Evolutionary conservation across 768 basidiomycete species (phyloP).

Genomic region (Auriscalpium vulgare): DNA sequence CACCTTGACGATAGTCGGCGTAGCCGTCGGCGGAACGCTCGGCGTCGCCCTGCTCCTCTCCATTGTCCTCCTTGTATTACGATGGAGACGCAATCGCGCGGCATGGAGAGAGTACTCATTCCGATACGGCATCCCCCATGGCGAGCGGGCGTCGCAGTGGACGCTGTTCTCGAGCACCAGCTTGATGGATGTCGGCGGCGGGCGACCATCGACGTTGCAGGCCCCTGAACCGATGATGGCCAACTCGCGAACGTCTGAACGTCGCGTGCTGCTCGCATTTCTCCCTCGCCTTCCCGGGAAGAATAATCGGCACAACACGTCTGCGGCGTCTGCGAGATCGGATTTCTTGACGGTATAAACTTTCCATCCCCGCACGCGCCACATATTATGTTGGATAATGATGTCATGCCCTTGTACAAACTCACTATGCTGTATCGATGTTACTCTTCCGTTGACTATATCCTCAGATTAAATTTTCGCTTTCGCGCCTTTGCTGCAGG

Average conservation of each 20-base stretch:
- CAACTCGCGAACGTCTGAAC: not conserved
- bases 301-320: not conserved
- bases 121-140: too few relatives aligned
- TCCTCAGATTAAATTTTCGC: not conserved
- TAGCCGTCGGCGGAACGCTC: too few relatives aligned
- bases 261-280: not conserved
- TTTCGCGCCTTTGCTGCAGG: not conserved
- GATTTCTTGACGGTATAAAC: not conserved
- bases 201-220: too few relatives aligned
- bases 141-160: too few relatives aligned
- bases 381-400: not conserved
- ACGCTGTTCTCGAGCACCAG: too few relatives aligned
- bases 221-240: too few relatives aligned
- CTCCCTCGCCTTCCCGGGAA: not conserved
- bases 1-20: too few relatives aligned
- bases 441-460: not conserved
- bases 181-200: too few relatives aligned
- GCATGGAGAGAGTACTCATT: too few relatives aligned
- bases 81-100: too few relatives aligned
- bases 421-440: not conserved
- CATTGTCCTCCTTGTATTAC: too few relatives aligned
- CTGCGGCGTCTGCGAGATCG: not conserved
- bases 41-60: too few relatives aligned
- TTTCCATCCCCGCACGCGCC: not conserved
- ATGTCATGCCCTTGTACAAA: not conserved